phyloP scores from a whole-genome alignment of 179 eudicot genomes.

The Silene vulgaris region DNA sequence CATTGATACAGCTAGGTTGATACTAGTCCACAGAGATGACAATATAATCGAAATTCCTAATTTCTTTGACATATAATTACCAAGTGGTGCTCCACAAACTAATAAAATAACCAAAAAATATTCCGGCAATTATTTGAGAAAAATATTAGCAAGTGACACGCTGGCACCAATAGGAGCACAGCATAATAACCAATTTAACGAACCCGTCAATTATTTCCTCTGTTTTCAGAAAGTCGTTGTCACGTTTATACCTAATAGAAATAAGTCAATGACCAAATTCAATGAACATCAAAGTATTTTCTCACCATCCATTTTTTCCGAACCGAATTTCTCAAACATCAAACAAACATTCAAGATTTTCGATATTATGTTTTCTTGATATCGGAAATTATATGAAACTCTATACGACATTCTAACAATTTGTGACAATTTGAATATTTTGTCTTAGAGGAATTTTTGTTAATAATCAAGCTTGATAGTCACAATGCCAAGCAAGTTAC shows the following conservation, averaged over 20 bases:
- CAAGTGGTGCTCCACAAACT: background rate
- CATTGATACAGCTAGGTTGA: background rate
- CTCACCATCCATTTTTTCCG: background rate
- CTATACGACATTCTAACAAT: background rate
- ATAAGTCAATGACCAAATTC: background rate
- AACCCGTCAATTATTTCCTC: background rate
- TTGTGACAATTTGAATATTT: background rate
- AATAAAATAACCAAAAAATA: background rate
- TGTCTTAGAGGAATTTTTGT: background rate
- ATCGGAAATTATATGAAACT: background rate
- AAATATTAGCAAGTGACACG: background rate
- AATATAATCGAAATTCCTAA: too few relatives aligned
- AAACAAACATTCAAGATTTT: background rate
- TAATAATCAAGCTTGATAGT: too few relatives aligned
- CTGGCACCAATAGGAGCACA: background rate
- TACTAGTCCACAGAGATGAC: background rate
- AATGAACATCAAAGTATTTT: background rate
- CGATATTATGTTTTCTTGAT: conserved; percentile 1
- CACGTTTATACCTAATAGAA: background rate
- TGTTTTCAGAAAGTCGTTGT: background rate
- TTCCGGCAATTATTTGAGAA: background rate
- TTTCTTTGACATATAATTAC: background rate
- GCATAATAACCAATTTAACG: background rate
- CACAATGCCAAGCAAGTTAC: conserved; percentile 65
- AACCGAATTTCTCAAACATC: background rate